phyloP scores from a whole-genome alignment of 345 rosid genomes.

The Eucalyptus victrix region DNA sequence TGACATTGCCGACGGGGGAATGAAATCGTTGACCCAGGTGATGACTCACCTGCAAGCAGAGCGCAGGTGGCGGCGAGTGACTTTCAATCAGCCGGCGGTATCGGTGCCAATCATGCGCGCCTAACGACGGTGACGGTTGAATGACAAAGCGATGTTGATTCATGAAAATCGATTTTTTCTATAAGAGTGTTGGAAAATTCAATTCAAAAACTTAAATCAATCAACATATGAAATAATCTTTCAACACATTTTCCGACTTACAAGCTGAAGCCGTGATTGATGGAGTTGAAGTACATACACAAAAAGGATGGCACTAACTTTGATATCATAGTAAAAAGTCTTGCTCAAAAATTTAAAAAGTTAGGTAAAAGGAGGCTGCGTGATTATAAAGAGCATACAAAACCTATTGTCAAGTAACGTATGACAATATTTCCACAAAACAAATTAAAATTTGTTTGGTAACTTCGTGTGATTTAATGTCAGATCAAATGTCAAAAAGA shows the following conservation, averaged over 20 bases:
- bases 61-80: background rate
- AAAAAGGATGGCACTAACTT: accelerated
- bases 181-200: accelerated
- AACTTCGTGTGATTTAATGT: background rate
- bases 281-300: background rate
- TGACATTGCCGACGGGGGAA: background rate
- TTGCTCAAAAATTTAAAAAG: accelerated
- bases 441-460: accelerated
- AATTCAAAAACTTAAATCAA: background rate
- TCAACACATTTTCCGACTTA: accelerated
- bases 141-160: background rate
- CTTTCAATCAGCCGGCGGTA: background rate
- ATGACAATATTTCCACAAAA: background rate
- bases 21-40: background rate
- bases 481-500: background rate
- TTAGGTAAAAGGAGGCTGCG: accelerated
- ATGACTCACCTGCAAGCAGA: background rate
- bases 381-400: background rate
- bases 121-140: background rate
- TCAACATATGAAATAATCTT: too few species aligned
- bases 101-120: background rate
- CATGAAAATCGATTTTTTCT: accelerated
- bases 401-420: accelerated
- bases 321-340: accelerated
- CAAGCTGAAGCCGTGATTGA: background rate